Conservation (phyloP, 495 filamentous ascomycete genomes). For the Lasiosphaeriaceae sp. region DNA sequence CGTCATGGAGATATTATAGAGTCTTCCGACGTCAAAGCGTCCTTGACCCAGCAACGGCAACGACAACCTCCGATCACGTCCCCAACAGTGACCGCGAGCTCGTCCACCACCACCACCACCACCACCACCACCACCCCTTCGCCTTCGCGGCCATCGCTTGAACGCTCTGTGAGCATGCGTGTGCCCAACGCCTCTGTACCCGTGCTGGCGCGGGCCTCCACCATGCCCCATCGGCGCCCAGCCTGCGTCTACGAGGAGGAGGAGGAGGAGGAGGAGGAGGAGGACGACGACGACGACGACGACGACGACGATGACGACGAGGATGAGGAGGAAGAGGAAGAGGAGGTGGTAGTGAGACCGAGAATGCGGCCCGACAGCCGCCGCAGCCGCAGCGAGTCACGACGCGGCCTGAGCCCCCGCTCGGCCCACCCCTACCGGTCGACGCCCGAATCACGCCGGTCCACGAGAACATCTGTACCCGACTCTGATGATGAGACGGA, state of each 20-base stretch:
- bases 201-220: conserved; percentile 8
- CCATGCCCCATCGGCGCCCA: conserved; percentile 23
- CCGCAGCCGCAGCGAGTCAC: conserved; percentile 31
- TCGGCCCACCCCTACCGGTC: conserved; percentile 38
- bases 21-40: conserved; percentile 22
- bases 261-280: conserved; percentile 25
- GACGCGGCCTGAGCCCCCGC: conserved; percentile 35
- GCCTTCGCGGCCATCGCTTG: conserved; percentile 1
- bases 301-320: conserved; percentile 22
- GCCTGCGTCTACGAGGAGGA: conserved; percentile 22
- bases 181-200: conserved; percentile 26
- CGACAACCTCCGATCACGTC: conserved; percentile 7
- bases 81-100: conserved; percentile 20
- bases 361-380: conserved; percentile 25
- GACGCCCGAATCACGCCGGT: conserved; percentile 36
- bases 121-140: conserved; percentile 8
- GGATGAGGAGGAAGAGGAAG: conserved; percentile 16
- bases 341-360: conserved; percentile 15
- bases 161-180: conserved; percentile 21
- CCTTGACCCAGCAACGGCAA: conserved; percentile 11
- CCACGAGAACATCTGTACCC: conserved; percentile 34
- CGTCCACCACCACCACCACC: conserved; percentile 6
- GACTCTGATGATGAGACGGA: conserved; percentile 39
- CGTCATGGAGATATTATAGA: conserved; percentile 32
- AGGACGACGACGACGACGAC: conserved; percentile 24